Evolutionary conservation across 1,284 basidiomycete genomes (phyloP).

Genomic region (Cystobasidium sp.): DNA sequence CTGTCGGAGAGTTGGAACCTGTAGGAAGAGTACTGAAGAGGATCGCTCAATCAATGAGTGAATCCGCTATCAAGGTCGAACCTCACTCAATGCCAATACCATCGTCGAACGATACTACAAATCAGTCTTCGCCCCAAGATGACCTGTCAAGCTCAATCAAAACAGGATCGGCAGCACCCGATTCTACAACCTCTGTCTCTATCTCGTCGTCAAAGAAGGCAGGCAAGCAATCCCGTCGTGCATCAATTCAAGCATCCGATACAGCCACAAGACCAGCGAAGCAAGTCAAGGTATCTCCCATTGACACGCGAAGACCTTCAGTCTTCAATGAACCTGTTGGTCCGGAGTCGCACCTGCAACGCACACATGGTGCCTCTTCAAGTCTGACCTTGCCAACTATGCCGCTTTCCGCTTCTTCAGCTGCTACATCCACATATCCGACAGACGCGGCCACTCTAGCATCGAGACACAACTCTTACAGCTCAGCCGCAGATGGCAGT

Average conservation of each 20-base stretch:
- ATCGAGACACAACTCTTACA: not conserved
- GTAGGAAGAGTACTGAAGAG: conserved; percentile 25
- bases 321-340: not conserved
- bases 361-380: not conserved
- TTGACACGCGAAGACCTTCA: too few species aligned
- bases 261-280: not conserved
- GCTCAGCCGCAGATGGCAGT: not conserved
- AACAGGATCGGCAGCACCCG: not conserved
- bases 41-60: conserved; percentile 14
- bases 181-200: not conserved
- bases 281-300: too few species aligned
- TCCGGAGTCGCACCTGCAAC: not conserved
- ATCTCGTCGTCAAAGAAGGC: too few species aligned
- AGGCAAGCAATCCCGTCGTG: not conserved
- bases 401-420: not conserved
- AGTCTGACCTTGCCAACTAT: not conserved
- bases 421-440: not conserved
- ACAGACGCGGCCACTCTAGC: not conserved
- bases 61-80: not conserved
- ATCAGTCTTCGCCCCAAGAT: not conserved
- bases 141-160: not conserved
- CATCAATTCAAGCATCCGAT: not conserved
- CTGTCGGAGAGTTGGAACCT: conserved; percentile 1
- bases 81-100: not conserved
- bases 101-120: not conserved